phyloP scores from a whole-genome alignment of 192 early-diverging fungal genomes.

The Entomortierella lignicola region DNA sequence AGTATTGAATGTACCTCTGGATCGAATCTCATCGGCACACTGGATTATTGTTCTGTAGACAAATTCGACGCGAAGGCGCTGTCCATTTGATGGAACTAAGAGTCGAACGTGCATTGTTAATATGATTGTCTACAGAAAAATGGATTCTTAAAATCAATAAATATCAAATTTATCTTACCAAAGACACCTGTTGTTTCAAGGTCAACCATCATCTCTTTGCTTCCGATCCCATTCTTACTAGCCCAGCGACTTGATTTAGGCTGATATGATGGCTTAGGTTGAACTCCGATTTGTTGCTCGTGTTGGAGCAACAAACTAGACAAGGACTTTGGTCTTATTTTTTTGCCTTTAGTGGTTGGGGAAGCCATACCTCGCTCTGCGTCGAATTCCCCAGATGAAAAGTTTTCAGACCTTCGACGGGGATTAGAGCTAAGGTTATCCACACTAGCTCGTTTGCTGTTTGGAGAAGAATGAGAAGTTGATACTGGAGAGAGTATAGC shows the following conservation, averaged over 20 bases:
- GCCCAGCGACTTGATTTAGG: conserved; percentile 23
- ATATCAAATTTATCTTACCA: conserved; percentile 29
- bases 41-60: conserved; percentile 38
- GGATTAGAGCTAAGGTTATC: not conserved
- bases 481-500: not conserved
- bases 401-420: not conserved
- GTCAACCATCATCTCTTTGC: conserved; percentile 50
- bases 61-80: conserved; percentile 49
- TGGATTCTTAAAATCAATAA: no score
- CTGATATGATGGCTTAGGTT: conserved; percentile 2
- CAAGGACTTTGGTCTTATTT: conserved; percentile 8
- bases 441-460: not conserved
- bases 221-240: conserved; percentile 22
- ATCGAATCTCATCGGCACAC: conserved; percentile 49
- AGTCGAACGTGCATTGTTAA: not conserved
- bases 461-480: not conserved
- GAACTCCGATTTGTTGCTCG: no score
- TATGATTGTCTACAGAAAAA: not conserved
- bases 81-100: conserved; percentile 30
- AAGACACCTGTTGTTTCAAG: conserved; percentile 47
- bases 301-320: conserved; percentile 16
- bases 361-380: not conserved
- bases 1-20: conserved; percentile 30
- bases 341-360: conserved; percentile 8
- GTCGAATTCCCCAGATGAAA: not conserved